Conservation (phyloP, 2,329 filamentous ascomycete species). For the Diaporthe longicolla region DNA sequence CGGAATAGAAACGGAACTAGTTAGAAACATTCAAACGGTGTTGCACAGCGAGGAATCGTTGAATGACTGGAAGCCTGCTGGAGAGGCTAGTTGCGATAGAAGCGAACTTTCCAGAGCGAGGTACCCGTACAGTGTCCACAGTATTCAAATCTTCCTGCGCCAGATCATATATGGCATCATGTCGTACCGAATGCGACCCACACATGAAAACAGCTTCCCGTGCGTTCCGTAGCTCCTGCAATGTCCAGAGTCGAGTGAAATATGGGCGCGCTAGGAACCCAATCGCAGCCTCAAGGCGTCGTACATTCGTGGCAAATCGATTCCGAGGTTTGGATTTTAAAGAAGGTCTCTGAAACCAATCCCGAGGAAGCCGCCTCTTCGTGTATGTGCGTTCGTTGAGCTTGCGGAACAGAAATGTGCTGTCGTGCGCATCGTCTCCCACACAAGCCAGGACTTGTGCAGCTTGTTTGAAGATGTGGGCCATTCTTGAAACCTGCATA, state of each 20-base stretch:
- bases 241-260: conserved; percentile 4
- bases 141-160: too few species aligned
- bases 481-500: conserved; percentile 30
- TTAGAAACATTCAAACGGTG: too few species aligned
- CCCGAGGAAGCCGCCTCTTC: neutral
- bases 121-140: too few species aligned
- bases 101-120: too few species aligned
- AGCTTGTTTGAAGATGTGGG: conserved; percentile 21
- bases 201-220: neutral
- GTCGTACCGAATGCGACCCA: neutral
- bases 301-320: neutral
- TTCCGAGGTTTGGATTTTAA: neutral
- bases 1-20: too few species aligned
- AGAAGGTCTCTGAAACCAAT: too few species aligned
- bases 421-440: conserved; percentile 23
- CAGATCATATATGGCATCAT: neutral
- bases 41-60: too few species aligned
- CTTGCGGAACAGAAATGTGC: neutral
- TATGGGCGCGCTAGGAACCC: neutral
- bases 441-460: conserved; percentile 34
- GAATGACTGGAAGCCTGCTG: neutral
- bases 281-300: neutral
- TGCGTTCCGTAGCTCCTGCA: conserved; percentile 5
- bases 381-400: neutral
- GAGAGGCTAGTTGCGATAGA: too few species aligned